These are phyloP conservation scores for Pseudoneurospora amorphoporcata DNA, from an alignment of 495 filamentous ascomycete species.

Conservation along the genomic window DNA sequence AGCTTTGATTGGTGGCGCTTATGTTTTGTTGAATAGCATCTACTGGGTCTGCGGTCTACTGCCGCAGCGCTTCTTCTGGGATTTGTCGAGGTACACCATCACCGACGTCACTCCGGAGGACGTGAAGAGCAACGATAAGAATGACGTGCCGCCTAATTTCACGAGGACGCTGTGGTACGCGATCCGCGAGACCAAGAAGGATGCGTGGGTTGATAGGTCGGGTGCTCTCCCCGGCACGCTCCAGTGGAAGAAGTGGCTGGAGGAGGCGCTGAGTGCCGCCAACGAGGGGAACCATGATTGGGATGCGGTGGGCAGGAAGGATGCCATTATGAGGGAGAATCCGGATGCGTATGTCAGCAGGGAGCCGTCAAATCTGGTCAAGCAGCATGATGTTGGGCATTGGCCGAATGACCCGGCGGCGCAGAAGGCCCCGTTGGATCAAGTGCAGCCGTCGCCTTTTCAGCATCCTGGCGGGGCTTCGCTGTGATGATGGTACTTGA, in stretches of 20 bases:
- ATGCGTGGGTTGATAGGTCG: constrained; percentile 37
- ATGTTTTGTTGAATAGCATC: constrained; percentile 48
- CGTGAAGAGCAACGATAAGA: constrained; percentile 20
- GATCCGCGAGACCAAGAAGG: constrained; percentile 39
- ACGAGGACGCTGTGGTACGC: constrained; percentile 48
- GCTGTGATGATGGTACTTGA: not conserved
- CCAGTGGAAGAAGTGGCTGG: constrained; percentile 43
- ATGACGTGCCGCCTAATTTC: constrained; percentile 32
- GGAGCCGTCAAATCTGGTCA: not conserved
- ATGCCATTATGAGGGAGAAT: constrained; percentile 35
- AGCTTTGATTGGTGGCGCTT: constrained; percentile 44
- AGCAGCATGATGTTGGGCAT: not conserved
- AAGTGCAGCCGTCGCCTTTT: constrained; percentile 7
- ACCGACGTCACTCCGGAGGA: constrained; percentile 29
- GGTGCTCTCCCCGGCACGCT: constrained; percentile 39
- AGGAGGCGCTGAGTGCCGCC: constrained; percentile 33
- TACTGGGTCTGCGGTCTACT: constrained; percentile 49
- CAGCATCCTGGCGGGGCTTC: not conserved
- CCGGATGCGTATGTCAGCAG: constrained; percentile 2
- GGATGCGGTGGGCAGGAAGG: constrained; percentile 39
- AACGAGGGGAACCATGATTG: constrained; percentile 24
- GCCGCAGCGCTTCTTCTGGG: constrained; percentile 38
- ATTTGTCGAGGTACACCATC: constrained; percentile 34
- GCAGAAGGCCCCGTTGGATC: constrained; percentile 13
- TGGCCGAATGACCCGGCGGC: constrained; percentile 2